These are phyloP conservation scores for Tephrocybe sp. DNA, from an alignment of 768 basidiomycete genomes.

Conservation along the genomic window DNA sequence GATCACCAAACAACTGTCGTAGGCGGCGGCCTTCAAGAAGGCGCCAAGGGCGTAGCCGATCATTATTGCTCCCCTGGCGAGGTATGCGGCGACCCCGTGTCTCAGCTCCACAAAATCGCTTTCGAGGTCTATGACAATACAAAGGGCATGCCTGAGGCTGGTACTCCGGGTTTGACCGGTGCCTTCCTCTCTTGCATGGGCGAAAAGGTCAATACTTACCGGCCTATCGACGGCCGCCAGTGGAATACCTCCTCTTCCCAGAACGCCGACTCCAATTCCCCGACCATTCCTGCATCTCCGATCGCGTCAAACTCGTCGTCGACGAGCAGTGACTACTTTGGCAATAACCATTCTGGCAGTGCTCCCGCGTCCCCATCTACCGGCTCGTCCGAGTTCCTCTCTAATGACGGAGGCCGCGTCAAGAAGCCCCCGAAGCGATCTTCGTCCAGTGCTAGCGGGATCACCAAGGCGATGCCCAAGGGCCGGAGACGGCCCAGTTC, in stretches of 20 bases:
- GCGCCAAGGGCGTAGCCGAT: slow-evolving; percentile 81
- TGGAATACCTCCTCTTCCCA: slow-evolving; percentile 61
- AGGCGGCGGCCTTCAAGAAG: slow-evolving; percentile 88
- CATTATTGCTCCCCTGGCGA: slow-evolving; percentile 84
- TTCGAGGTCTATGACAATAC: slow-evolving; percentile 84
- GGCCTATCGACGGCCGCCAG: slow-evolving; percentile 78
- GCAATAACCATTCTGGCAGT: slow-evolving; percentile 52
- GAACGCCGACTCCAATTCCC: slow-evolving; percentile 48
- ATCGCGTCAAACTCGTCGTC: slow-evolving; percentile 63
- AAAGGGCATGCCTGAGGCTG: slow-evolving; percentile 70
- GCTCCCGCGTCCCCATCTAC: slow-evolving; percentile 70
- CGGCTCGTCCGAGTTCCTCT: slow-evolving; percentile 60
- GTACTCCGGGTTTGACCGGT: slow-evolving; percentile 76
- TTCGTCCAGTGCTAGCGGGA: slow-evolving; percentile 68
- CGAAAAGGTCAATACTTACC: slow-evolving; percentile 90
- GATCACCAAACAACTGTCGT: slow-evolving; percentile 89
- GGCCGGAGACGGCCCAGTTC: slow-evolving; percentile 76
- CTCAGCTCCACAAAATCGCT: slow-evolving; percentile 93
- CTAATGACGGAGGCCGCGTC: slow-evolving; percentile 84
- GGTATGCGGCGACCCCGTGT: slow-evolving; percentile 91
- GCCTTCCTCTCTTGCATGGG: slow-evolving; percentile 91
- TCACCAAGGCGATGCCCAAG: slow-evolving; percentile 51
- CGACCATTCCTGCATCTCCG: slow-evolving; percentile 69
- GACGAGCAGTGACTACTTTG: slow-evolving; percentile 66
- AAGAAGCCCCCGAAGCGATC: slow-evolving; percentile 70